A percentile compares a stretch with the other conserved stretches of the same genome.
Evolutionary conservation across 2,329 filamentous ascomycete species (phyloP).

Genomic region (Fusarium sp.): DNA sequence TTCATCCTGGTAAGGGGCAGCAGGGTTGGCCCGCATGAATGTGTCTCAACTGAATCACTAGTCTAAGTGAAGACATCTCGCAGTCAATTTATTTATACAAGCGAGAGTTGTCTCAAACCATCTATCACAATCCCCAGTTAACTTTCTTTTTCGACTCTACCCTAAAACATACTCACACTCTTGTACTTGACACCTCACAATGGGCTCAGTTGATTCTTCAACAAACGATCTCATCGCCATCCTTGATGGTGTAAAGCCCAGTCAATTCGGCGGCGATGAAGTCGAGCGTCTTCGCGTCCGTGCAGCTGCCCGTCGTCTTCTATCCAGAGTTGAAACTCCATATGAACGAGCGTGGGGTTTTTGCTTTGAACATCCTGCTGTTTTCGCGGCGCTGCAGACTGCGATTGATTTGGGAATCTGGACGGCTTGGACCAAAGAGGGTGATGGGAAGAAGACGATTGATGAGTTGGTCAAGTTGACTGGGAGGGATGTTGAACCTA

Average conservation of each 20-base stretch:
- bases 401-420: constrained; percentile 27
- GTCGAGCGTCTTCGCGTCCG: constrained; percentile 36
- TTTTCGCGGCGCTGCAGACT: constrained; percentile 29
- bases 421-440: constrained; percentile 17
- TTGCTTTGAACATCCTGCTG: constrained; percentile 34
- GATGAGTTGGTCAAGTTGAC: constrained; percentile 22
- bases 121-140: neutral
- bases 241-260: constrained; percentile 11
- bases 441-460: constrained; percentile 25
- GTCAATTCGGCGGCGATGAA: constrained; percentile 15
- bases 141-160: neutral
- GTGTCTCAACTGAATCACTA: neutral
- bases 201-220: neutral
- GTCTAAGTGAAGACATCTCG: rapidly evolving
- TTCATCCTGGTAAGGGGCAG: neutral
- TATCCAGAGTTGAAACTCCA: constrained; percentile 25
- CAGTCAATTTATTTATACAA: neutral
- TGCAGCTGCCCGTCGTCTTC: constrained; percentile 10
- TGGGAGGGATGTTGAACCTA: constrained; percentile 7
- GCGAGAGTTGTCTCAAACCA: neutral
- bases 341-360: constrained; percentile 36
- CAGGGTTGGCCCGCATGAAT: neutral
- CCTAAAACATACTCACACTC: neutral
- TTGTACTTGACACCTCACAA: neutral
- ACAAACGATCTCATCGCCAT: constrained; percentile 9